These are phyloP conservation scores for Mycena alexandri DNA, from an alignment of 768 basidiomycete species.

Conservation along the genomic window DNA sequence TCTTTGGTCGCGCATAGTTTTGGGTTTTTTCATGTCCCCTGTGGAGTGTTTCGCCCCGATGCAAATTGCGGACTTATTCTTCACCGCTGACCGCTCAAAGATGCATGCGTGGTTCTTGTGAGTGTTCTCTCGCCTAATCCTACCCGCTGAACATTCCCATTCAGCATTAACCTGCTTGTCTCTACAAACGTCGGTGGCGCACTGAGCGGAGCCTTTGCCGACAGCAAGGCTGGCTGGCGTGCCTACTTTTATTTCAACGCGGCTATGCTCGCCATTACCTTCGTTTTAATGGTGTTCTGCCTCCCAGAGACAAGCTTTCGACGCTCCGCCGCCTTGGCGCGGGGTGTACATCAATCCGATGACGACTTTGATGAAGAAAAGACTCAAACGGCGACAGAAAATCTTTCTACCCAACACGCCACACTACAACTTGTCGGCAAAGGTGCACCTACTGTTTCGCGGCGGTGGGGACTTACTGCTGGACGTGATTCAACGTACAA, in stretches of 20 bases:
- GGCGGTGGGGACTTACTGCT: slow-evolving; percentile 20
- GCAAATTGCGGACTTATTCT: slow-evolving; percentile 30
- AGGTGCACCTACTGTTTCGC: slow-evolving; percentile 15
- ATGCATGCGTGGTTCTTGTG: slow-evolving; percentile 31
- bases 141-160: not conserved
- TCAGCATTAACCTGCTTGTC: slow-evolving; percentile 27
- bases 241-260: slow-evolving; percentile 31
- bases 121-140: not conserved
- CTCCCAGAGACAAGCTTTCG: slow-evolving; percentile 27
- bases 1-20: slow-evolving; percentile 25
- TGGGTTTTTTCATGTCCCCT: slow-evolving; percentile 26
- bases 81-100: slow-evolving; percentile 27
- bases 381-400: not conserved
- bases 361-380: slow-evolving; percentile 16
- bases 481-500: slow-evolving; percentile 22
- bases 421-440: slow-evolving; percentile 25
- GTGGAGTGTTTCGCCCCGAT: slow-evolving; percentile 29
- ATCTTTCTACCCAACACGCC: slow-evolving; percentile 11
- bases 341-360: slow-evolving; percentile 16
- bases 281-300: slow-evolving; percentile 17
- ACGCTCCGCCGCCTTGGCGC: slow-evolving; percentile 25
- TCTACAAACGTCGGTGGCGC: slow-evolving; percentile 29
- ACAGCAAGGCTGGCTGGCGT: slow-evolving; percentile 26
- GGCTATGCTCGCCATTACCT: slow-evolving; percentile 22
- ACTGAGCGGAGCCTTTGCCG: slow-evolving; percentile 29